phyloP scores from a whole-genome alignment of 2,329 filamentous ascomycete genomes.

The Aspergillus cejpii region DNA sequence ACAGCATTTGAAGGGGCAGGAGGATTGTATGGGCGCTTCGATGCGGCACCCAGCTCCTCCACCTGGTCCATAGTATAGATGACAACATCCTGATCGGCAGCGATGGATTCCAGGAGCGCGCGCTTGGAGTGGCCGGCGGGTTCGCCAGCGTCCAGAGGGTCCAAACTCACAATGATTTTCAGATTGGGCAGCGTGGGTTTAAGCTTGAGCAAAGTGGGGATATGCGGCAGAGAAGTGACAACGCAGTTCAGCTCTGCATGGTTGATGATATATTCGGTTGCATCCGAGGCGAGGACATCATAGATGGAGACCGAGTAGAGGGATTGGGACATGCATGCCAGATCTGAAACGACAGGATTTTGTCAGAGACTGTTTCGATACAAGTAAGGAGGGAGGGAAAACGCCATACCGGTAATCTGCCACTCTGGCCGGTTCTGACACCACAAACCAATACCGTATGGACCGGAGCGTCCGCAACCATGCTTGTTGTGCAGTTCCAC shows the following conservation, averaged over 20 bases:
- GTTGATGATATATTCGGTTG: conserved; percentile 93
- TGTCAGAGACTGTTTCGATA: neutral
- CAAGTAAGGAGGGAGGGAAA: neutral
- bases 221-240: conserved; percentile 70
- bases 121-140: conserved; percentile 69
- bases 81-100: conserved; percentile 63
- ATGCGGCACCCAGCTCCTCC: conserved; percentile 68
- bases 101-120: conserved; percentile 68
- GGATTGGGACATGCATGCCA: conserved; percentile 78
- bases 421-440: conserved; percentile 82
- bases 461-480: conserved; percentile 56
- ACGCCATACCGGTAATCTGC: conserved; percentile 64
- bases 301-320: conserved; percentile 91
- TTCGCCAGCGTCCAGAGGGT: conserved; percentile 75
- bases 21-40: conserved; percentile 62
- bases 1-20: conserved; percentile 69
- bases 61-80: conserved; percentile 76
- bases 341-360: conserved; percentile 48
- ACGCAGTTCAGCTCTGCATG: conserved; percentile 72
- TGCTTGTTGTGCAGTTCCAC: conserved; percentile 71
- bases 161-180: conserved; percentile 82
- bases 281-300: conserved; percentile 85
- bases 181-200: conserved; percentile 68
- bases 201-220: conserved; percentile 74
- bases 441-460: conserved; percentile 75